These are phyloP conservation scores for Talaromyces sp. DNA, from an alignment of 2,329 filamentous ascomycete species.

Conservation along the genomic window DNA sequence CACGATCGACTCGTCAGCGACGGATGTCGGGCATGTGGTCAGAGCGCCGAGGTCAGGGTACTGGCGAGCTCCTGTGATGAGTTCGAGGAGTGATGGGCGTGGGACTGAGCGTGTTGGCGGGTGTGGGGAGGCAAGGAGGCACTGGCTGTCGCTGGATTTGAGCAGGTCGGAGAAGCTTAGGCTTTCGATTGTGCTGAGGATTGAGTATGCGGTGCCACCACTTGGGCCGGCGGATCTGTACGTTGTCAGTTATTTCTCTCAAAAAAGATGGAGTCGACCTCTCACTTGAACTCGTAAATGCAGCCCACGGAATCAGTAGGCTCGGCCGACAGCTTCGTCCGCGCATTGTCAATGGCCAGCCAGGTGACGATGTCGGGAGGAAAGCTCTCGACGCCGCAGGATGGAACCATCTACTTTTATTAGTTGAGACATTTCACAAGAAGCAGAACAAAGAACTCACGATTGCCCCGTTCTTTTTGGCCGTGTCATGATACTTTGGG, in stretches of 20 bases:
- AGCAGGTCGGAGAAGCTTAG: slow-evolving; percentile 43
- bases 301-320: slow-evolving; percentile 49
- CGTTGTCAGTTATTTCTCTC: slow-evolving; percentile 10
- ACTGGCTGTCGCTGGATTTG: slow-evolving; percentile 46
- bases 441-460: slow-evolving; percentile 29
- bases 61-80: slow-evolving; percentile 46
- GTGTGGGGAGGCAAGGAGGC: slow-evolving; percentile 43
- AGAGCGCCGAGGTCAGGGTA: slow-evolving; percentile 55
- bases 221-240: slow-evolving; percentile 41
- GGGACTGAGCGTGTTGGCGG: slow-evolving; percentile 28
- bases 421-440: slow-evolving; percentile 3
- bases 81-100: slow-evolving; percentile 22
- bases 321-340: slow-evolving; percentile 45
- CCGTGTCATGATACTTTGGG: slow-evolving; percentile 54
- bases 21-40: slow-evolving; percentile 49
- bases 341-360: slow-evolving; percentile 49
- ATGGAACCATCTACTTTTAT: slow-evolving; percentile 50
- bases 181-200: slow-evolving; percentile 51
- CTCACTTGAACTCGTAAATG: slow-evolving; percentile 49
- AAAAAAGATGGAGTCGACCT: not conserved
- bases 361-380: slow-evolving; percentile 53
- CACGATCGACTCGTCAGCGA: slow-evolving; percentile 52
- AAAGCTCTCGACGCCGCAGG: slow-evolving; percentile 57
- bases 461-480: slow-evolving; percentile 56
- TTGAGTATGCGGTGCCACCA: slow-evolving; percentile 62